Evolutionary conservation across 1,139 yeast genomes (phyloP).

Genomic region (Pichia sp.): DNA sequence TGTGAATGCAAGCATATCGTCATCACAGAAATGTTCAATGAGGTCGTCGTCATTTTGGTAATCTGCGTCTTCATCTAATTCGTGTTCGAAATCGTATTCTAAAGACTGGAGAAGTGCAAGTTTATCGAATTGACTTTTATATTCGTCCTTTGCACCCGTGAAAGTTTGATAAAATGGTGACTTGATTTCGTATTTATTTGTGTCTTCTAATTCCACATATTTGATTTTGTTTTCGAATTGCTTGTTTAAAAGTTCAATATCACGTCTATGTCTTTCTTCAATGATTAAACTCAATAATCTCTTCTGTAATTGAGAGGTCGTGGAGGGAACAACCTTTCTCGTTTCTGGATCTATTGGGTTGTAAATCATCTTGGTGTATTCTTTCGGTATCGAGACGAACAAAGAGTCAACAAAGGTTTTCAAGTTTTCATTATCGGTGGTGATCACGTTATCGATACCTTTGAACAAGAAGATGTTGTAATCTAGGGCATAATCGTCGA

Average conservation of each 20-base stretch:
- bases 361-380: constrained; percentile 22
- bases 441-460: constrained; percentile 28
- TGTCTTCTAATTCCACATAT: constrained; percentile 24
- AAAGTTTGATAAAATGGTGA: constrained; percentile 31
- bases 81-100: constrained; percentile 34
- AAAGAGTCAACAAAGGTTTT: constrained; percentile 23
- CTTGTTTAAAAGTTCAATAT: constrained; percentile 28
- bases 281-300: constrained; percentile 31
- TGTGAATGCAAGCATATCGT: constrained; percentile 27
- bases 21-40: constrained; percentile 25
- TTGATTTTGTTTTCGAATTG: constrained; percentile 22
- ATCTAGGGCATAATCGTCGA: constrained; percentile 36
- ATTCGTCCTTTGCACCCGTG: constrained; percentile 17
- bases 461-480: constrained; percentile 34
- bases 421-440: constrained; percentile 20
- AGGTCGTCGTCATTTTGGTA: constrained; percentile 27
- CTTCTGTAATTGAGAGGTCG: constrained; percentile 32
- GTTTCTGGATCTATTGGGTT: constrained; percentile 23
- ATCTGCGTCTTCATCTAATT: constrained; percentile 27
- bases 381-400: constrained; percentile 25
- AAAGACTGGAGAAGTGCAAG: constrained; percentile 34
- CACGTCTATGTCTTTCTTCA: constrained; percentile 36
- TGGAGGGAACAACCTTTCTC: constrained; percentile 23
- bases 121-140: constrained; percentile 26
- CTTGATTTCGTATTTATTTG: constrained; percentile 32